Conservation (phyloP, 2,329 filamentous ascomycete genomes). For the Chaetomium sp. region DNA sequence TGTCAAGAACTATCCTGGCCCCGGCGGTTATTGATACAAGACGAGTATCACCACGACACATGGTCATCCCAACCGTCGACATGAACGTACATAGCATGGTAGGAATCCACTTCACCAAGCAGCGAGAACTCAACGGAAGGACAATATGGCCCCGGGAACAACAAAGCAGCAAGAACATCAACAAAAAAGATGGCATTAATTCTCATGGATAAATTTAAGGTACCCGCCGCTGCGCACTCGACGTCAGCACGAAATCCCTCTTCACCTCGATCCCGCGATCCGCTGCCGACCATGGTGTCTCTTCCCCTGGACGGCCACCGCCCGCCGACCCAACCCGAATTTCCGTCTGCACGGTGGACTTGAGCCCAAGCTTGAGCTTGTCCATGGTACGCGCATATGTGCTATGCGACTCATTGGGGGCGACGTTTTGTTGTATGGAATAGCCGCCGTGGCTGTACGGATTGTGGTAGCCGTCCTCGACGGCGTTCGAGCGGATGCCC, state of each 20-base stretch:
- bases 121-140: too few species aligned
- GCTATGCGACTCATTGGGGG: background rate
- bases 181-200: background rate
- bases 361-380: constrained; percentile 14
- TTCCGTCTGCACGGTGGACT: constrained; percentile 20
- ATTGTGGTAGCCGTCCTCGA: background rate
- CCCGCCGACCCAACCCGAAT: constrained; percentile 13
- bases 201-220: too few species aligned
- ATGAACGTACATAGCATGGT: too few species aligned
- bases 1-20: too few species aligned
- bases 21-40: too few species aligned
- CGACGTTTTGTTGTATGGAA: background rate
- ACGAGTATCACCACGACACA: too few species aligned
- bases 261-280: constrained; percentile 14
- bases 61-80: too few species aligned
- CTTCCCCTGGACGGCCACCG: background rate
- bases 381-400: constrained; percentile 1
- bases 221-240: background rate
- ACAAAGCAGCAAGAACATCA: too few species aligned
- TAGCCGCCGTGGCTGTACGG: background rate
- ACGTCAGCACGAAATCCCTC: constrained; percentile 9
- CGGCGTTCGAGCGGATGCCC: constrained; percentile 1
- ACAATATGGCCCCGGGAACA: too few species aligned
- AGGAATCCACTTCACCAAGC: too few species aligned
- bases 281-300: background rate